Conservation (phyloP, 495 filamentous ascomycete species). For the Bacidia gigantensis region DNA sequence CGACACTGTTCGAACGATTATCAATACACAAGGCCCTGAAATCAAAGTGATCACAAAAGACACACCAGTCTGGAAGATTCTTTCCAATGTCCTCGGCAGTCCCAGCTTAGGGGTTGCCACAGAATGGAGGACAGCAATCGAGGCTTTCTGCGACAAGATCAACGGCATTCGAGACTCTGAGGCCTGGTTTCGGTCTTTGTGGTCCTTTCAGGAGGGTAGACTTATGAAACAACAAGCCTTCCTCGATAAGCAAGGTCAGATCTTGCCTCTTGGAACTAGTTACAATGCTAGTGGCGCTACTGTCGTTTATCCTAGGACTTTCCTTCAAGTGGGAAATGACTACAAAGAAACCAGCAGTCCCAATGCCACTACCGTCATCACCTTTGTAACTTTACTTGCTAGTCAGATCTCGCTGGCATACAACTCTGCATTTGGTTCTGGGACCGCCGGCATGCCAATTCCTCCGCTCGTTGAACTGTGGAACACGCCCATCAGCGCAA, state of each 20-base stretch:
- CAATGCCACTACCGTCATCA: neutral
- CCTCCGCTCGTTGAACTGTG: neutral
- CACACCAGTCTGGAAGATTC: neutral
- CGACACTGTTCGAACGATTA: neutral
- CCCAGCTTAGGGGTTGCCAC: neutral
- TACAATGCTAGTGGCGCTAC: neutral
- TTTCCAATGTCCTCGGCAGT: neutral
- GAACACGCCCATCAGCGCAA: neutral
- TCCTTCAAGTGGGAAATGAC: neutral
- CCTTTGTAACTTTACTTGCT: neutral
- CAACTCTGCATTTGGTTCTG: neutral
- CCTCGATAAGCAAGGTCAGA: neutral
- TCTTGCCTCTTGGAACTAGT: neutral
- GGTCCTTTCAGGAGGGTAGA: neutral
- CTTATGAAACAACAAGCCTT: slow-evolving; percentile 1
- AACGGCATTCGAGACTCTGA: neutral
- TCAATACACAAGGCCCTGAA: neutral
- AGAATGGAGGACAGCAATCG: neutral
- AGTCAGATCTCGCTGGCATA: slow-evolving; percentile 1
- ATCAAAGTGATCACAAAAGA: neutral
- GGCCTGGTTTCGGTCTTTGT: neutral
- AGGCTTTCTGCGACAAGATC: neutral
- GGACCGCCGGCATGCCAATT: neutral
- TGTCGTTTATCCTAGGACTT: neutral
- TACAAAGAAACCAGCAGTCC: neutral